Percentiles rank a stretch among this genome's conserved stretches.
phyloP scores from a whole-genome alignment of 768 basidiomycete species.

The Lyophyllum decastes region DNA sequence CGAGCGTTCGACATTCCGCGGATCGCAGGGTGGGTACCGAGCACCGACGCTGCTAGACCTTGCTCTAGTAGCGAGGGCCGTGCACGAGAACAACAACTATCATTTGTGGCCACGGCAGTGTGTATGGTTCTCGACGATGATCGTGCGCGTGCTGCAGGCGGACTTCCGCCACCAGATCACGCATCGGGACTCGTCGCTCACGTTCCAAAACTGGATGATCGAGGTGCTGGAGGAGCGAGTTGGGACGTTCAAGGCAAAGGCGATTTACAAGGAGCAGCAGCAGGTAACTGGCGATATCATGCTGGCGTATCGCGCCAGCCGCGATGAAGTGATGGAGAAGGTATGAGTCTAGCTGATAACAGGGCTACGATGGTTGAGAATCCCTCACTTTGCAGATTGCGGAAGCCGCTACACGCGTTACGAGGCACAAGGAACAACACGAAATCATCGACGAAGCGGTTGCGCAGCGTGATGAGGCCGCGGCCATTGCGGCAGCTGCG shows the following conservation, averaged over 20 bases:
- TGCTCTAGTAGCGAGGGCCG: slow-evolving; percentile 11
- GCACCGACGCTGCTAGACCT: slow-evolving; percentile 16
- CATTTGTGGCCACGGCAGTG: slow-evolving; percentile 15
- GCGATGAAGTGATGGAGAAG: slow-evolving; percentile 11
- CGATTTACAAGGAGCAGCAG: slow-evolving; percentile 12
- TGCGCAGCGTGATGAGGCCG: slow-evolving; percentile 9
- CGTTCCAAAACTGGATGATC: slow-evolving; percentile 13
- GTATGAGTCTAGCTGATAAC: neutral
- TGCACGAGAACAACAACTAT: slow-evolving; percentile 16
- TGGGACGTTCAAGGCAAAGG: slow-evolving; percentile 2
- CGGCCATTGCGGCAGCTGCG: slow-evolving; percentile 8
- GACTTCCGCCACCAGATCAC: slow-evolving; percentile 11
- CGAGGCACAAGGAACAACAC: slow-evolving; percentile 5
- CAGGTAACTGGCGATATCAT: slow-evolving; percentile 6
- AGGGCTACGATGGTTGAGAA: neutral
- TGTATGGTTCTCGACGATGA: slow-evolving; percentile 14
- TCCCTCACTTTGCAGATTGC: slow-evolving; percentile 4
- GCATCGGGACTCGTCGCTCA: slow-evolving; percentile 11
- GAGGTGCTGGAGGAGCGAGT: slow-evolving; percentile 1
- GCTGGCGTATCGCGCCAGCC: slow-evolving; percentile 4
- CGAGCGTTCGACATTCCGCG: slow-evolving; percentile 11
- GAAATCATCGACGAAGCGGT: slow-evolving; percentile 8
- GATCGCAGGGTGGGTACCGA: slow-evolving; percentile 1
- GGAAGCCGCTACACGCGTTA: slow-evolving; percentile 6
- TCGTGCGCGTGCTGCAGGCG: slow-evolving; percentile 13